Evolutionary conservation across 257 asterid species (phyloP).

Genomic region (Nicotiana benthamiana): DNA sequence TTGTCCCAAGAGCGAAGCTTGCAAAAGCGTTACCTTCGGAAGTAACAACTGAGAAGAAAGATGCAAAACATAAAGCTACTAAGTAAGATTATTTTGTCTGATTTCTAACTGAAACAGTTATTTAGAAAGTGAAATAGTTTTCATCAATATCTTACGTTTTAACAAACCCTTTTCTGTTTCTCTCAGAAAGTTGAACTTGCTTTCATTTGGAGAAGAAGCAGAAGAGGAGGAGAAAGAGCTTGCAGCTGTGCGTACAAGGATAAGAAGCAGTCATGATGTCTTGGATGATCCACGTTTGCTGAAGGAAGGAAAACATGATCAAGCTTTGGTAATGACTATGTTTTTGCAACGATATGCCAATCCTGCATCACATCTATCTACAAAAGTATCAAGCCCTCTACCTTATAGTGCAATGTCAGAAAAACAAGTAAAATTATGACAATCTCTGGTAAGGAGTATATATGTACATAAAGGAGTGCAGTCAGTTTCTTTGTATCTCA

Average conservation of each 20-base stretch:
- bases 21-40: constrained; percentile 39
- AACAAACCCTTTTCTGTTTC: constrained; percentile 6
- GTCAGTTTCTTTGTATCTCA: neutral
- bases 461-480: neutral
- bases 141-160: neutral
- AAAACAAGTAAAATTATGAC: neutral
- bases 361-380: neutral
- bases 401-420: neutral
- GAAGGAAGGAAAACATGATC: constrained; percentile 47
- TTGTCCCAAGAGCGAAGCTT: constrained; percentile 51
- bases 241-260: constrained; percentile 52
- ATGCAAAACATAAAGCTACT: constrained; percentile 50
- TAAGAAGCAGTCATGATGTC: constrained; percentile 93
- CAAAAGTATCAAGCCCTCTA: neutral
- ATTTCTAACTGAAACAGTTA: neutral
- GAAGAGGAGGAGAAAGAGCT: constrained; percentile 92
- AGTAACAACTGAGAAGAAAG: constrained; percentile 37
- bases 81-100: constrained; percentile 43
- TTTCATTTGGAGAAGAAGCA: constrained; percentile 98
- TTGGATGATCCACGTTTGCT: constrained; percentile 93
- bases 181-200: constrained; percentile 80
- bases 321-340: constrained; percentile 36
- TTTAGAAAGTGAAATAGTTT: neutral
- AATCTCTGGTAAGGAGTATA: neutral
- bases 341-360: neutral